Percentiles rank a stretch among this genome's conserved stretches.
Evolutionary conservation across 2,329 filamentous ascomycete genomes (phyloP).

Genomic region (Alternaria metachromatica): DNA sequence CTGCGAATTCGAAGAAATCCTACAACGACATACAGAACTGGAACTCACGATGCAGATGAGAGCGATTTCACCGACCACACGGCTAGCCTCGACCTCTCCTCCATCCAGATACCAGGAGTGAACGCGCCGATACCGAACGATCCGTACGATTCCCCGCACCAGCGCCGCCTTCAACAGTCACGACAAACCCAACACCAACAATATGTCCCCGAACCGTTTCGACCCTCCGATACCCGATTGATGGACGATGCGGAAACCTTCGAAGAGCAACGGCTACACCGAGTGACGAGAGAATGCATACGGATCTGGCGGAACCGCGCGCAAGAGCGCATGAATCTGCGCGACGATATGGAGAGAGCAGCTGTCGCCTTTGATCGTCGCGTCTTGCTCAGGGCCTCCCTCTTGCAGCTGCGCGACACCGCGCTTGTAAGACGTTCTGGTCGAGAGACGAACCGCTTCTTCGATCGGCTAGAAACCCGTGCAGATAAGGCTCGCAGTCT

Average conservation of each 20-base stretch:
- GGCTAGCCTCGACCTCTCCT: conserved; percentile 35
- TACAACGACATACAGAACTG: conserved; percentile 15
- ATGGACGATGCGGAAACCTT: conserved; percentile 58
- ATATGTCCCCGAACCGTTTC: conserved; percentile 51
- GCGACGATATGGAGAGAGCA: conserved; percentile 32
- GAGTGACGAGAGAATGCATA: conserved; percentile 42
- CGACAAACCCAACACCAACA: conserved; percentile 21
- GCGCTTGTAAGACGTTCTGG: conserved; percentile 48
- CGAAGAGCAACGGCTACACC: conserved; percentile 38
- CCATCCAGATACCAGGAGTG: conserved; percentile 44
- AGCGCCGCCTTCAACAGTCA: conserved; percentile 2
- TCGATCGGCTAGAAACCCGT: conserved; percentile 62
- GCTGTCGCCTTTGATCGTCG: conserved; percentile 58
- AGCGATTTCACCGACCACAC: conserved; percentile 42
- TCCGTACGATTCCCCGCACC: conserved; percentile 14
- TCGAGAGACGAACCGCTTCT: conserved; percentile 60
- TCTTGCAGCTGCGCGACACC: conserved; percentile 51
- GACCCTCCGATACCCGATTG: conserved; percentile 59
- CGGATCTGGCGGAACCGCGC: conserved; percentile 58
- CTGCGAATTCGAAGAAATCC: conserved; percentile 37
- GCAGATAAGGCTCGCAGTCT: conserved; percentile 70
- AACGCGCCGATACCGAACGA: conserved; percentile 43
- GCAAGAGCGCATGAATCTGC: conserved; percentile 9
- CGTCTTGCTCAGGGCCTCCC: conserved; percentile 60
- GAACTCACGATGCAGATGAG: conserved; percentile 32